Evolutionary conservation across 163 green algal species (phyloP).

Genomic region (Chlorella variabilis): DNA sequence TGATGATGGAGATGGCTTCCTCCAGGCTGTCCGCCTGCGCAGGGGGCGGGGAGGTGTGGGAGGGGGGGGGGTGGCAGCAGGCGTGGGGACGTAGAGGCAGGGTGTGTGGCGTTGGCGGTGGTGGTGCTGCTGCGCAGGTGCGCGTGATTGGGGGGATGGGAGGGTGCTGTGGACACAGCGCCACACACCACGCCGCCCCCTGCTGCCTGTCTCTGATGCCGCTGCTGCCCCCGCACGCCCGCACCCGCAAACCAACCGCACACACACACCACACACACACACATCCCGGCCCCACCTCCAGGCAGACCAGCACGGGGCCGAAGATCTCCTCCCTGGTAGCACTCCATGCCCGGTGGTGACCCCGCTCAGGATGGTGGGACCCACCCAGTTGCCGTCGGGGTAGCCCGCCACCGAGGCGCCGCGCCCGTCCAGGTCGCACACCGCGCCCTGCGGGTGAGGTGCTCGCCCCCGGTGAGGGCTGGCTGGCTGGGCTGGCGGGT

Average conservation of each 20-base stretch:
- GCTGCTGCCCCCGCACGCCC: no score
- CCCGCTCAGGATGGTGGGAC: conserved; percentile 87
- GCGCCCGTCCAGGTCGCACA: conserved; percentile 78
- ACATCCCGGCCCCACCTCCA: conserved; percentile 62
- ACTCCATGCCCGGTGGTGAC: conserved; percentile 89
- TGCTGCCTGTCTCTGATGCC: no score
- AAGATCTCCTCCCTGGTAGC: conserved; percentile 98
- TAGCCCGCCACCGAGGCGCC: conserved; percentile 70
- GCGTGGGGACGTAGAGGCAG: neutral
- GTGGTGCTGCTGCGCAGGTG: neutral
- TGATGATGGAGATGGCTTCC: conserved; percentile 90
- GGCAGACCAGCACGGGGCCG: conserved; percentile 90
- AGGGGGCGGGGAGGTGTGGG: neutral
- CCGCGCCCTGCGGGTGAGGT: conserved; percentile 31
- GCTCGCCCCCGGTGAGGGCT: no score
- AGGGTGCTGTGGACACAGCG: no score
- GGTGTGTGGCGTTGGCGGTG: neutral
- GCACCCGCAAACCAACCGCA: no score
- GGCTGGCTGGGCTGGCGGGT: no score
- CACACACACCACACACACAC: neutral
- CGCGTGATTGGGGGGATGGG: no score
- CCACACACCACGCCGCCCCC: no score
- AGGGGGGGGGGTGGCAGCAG: neutral
- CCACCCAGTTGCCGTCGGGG: conserved; percentile 92
- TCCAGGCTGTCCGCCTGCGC: conserved; percentile 83